Percentiles rank a stretch among this genome's conserved stretches.
Evolutionary conservation across 345 rosid species (phyloP).

Genomic region (Salix arbutifolia): DNA sequence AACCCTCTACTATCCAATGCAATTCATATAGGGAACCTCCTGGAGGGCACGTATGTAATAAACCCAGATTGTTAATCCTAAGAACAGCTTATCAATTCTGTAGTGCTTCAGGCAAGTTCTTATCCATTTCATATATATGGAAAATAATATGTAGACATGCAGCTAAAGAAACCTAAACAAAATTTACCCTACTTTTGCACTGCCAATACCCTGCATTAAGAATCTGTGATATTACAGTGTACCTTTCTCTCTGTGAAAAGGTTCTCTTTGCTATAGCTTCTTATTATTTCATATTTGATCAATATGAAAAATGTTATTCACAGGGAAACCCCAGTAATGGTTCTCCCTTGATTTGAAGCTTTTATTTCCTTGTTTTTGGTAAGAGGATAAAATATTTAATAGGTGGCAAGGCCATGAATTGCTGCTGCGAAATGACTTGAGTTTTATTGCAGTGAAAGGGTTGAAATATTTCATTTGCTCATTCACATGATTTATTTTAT

Average conservation of each 20-base stretch:
- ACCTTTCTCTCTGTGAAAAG: neutral
- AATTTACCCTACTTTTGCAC: neutral
- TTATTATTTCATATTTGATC: neutral
- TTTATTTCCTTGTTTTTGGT: neutral
- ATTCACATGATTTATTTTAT: too few relatives aligned
- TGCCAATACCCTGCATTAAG: neutral
- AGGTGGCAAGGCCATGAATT: neutral
- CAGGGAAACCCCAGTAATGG: neutral
- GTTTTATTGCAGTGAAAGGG: neutral
- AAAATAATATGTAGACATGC: neutral
- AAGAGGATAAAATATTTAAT: neutral
- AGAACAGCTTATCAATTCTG: constrained; percentile 69
- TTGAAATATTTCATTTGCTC: neutral
- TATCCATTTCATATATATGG: neutral
- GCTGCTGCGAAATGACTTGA: neutral
- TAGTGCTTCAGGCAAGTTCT: constrained; percentile 82
- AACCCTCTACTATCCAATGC: too few relatives aligned
- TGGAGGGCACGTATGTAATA: constrained; percentile 84
- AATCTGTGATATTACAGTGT: neutral
- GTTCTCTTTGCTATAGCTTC: neutral
- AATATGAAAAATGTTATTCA: neutral
- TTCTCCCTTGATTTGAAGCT: neutral
- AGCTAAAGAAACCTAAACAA: neutral
- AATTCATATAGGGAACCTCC: constrained; percentile 55
- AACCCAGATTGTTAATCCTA: constrained; percentile 59